These are phyloP conservation scores for Lippia alba DNA, from an alignment of 305 asterid genomes.

Conservation along the genomic window DNA sequence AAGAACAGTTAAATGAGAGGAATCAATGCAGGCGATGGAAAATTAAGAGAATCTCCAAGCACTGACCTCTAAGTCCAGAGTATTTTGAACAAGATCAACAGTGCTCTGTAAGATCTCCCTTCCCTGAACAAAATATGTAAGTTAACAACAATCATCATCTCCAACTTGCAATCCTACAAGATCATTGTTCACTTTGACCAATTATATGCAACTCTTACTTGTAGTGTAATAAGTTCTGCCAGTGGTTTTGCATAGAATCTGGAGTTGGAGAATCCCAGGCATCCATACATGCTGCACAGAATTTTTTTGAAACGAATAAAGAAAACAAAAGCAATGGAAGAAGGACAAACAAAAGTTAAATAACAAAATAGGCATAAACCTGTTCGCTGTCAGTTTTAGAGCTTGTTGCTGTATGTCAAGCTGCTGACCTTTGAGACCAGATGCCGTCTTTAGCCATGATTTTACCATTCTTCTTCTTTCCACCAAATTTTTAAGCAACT, in stretches of 20 bases:
- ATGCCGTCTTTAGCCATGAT: slow-evolving; percentile 75
- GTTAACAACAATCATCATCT: slow-evolving; percentile 33
- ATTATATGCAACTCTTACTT: slow-evolving; percentile 49
- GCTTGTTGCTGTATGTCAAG: slow-evolving; percentile 98
- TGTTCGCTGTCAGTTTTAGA: slow-evolving; percentile 95
- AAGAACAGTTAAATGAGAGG: slow-evolving; percentile 32
- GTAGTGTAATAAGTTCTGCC: slow-evolving; percentile 94
- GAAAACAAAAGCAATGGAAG: slow-evolving; percentile 23
- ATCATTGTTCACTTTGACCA: slow-evolving; percentile 30
- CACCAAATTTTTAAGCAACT: slow-evolving; percentile 92
- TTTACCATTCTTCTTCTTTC: slow-evolving; percentile 89
- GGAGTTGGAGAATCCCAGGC: slow-evolving; percentile 95
- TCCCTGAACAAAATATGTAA: slow-evolving; percentile 67
- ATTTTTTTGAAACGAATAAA: slow-evolving; percentile 32
- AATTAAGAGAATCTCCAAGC: slow-evolving; percentile 27
- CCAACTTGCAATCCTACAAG: slow-evolving; percentile 24
- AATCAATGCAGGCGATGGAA: slow-evolving; percentile 27
- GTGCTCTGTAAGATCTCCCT: slow-evolving; percentile 96
- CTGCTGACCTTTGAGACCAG: slow-evolving; percentile 92
- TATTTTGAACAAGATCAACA: slow-evolving; percentile 91
- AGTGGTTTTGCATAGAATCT: slow-evolving; percentile 96
- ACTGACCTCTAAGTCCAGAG: slow-evolving; percentile 82
- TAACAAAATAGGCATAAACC: slow-evolving; percentile 52
- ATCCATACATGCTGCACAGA: slow-evolving; percentile 88
- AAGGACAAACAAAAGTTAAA: slow-evolving; percentile 26